Conservation (phyloP, 345 rosid genomes). For the Erodium maritimum region DNA sequence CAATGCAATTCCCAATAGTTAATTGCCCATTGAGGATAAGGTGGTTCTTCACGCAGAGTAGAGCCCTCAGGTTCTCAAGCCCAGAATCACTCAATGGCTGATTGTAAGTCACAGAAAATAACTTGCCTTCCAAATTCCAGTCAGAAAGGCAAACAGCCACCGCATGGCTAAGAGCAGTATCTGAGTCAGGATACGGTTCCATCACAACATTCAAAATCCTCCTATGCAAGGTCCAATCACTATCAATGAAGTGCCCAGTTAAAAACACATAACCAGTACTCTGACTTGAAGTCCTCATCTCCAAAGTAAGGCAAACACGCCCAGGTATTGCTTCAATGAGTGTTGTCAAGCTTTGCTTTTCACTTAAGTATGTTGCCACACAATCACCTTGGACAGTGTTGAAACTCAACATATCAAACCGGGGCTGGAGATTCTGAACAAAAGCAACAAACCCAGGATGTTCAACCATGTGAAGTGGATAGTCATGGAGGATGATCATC, state of each 20-base stretch:
- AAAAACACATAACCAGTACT: slow-evolving; percentile 64
- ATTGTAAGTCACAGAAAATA: slow-evolving; percentile 62
- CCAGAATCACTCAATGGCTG: slow-evolving; percentile 43
- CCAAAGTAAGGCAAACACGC: slow-evolving; percentile 58
- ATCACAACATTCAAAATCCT: slow-evolving; percentile 73
- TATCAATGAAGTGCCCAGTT: slow-evolving; percentile 66
- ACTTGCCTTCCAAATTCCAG: slow-evolving; percentile 70
- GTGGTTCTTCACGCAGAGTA: slow-evolving; percentile 59
- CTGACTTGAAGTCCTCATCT: slow-evolving; percentile 61
- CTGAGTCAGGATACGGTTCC: slow-evolving; percentile 77
- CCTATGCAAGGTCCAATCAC: slow-evolving; percentile 39
- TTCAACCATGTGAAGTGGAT: slow-evolving; percentile 90
- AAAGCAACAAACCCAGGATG: slow-evolving; percentile 66
- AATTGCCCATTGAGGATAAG: slow-evolving; percentile 71
- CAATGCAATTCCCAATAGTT: slow-evolving; percentile 55
- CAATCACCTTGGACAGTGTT: slow-evolving; percentile 85
- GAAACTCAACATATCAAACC: slow-evolving; percentile 53
- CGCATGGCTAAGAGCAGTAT: slow-evolving; percentile 59
- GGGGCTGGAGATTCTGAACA: slow-evolving; percentile 68
- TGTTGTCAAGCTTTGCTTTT: slow-evolving; percentile 66
- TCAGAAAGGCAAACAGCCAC: slow-evolving; percentile 74
- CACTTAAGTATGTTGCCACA: slow-evolving; percentile 66
- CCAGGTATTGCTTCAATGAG: slow-evolving; percentile 64
- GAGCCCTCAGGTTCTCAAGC: slow-evolving; percentile 49
- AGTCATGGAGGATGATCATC: slow-evolving; percentile 83